Base-by-base conservation (phyloP, 371 early-diverging fungal species). In the Saksenaea oblongispora region DNA sequence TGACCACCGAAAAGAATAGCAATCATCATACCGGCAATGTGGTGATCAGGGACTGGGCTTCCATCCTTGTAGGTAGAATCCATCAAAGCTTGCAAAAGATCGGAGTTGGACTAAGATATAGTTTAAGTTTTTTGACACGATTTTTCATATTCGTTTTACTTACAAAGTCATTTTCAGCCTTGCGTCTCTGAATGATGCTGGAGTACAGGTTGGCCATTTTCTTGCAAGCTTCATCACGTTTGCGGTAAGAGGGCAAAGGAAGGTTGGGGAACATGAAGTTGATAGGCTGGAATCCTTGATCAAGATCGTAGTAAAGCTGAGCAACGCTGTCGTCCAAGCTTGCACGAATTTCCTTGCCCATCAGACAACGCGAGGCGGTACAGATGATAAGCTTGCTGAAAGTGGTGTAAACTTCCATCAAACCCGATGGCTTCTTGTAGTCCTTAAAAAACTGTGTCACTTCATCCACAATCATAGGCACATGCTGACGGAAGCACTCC, bases 1-100 rank as follows among this genome's bases (percentile, higher is more conserved):
- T 97, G 97, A 17, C 98, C 98, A 47, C 95, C 98, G 87, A 98
- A 93, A 34, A 97, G 83, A 47, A 93, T 74, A 22, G 98, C 98
- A 83, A 97, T 98, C 91, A 96, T 89, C 86, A 98, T 89, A 84
- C 94, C 92, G 18, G 95, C 92, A 64, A 94, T 86, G 63, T 94
- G 94, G 39, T 84, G 75, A 64, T 97, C 95, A 27, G 89, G 83
- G 51, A 93, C 67, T 51, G 77, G 78, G 39, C 82, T 78, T 37
- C 98, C 98, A 68, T 92, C 88, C 82, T 94, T 94, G 85, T 97
- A 98, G 18, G 82, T 84, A 34, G 91, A 84, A 59, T 88, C 83
- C 91, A 96, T 94, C 58, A 96, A 79, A 17, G 87, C 84, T 67
- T 93, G 88, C 55, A 97, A 80, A 69, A 97, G 86, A 75, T 97